These are phyloP conservation scores for Pleodorina starrii DNA, from an alignment of 139 green algal species.

Conservation along the genomic window DNA sequence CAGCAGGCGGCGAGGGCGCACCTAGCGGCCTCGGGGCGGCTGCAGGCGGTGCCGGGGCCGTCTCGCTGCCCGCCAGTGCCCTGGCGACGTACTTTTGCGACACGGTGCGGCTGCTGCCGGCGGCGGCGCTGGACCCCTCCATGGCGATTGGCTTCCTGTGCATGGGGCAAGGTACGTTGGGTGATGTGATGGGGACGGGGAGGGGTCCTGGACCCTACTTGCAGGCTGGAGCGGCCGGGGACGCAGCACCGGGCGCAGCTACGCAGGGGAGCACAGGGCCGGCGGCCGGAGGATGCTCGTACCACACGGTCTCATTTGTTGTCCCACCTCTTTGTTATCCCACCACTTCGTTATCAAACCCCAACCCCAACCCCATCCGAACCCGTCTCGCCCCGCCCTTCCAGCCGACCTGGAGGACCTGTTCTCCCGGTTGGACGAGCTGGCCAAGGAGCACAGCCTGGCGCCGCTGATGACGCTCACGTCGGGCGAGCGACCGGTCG, in stretches of 20 bases:
- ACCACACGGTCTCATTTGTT: too few relatives aligned
- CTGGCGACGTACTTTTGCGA: conserved; percentile 59
- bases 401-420: conserved; percentile 76
- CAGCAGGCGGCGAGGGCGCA: not conserved
- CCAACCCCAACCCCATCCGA: too few relatives aligned
- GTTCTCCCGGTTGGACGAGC: conserved; percentile 55
- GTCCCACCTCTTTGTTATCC: too few relatives aligned
- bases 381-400: too few relatives aligned
- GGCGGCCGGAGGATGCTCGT: too few relatives aligned
- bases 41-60: not conserved
- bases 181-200: too few relatives aligned
- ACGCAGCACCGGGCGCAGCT: too few relatives aligned
- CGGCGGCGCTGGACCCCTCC: conserved; percentile 84
- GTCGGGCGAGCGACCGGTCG: not conserved
- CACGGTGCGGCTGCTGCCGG: conserved; percentile 72
- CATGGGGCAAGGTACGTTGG: conserved; percentile 49
- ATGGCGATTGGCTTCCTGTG: conserved; percentile 92
- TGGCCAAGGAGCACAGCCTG: conserved; percentile 59
- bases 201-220: too few relatives aligned
- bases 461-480: conserved; percentile 72
- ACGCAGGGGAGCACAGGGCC: too few relatives aligned
- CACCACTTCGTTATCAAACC: too few relatives aligned
- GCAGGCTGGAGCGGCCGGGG: too few relatives aligned
- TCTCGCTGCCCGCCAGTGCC: not conserved
- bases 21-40: not conserved